phyloP scores from a whole-genome alignment of 2,329 filamentous ascomycete genomes.

The Hirsutella rhossiliensis region DNA sequence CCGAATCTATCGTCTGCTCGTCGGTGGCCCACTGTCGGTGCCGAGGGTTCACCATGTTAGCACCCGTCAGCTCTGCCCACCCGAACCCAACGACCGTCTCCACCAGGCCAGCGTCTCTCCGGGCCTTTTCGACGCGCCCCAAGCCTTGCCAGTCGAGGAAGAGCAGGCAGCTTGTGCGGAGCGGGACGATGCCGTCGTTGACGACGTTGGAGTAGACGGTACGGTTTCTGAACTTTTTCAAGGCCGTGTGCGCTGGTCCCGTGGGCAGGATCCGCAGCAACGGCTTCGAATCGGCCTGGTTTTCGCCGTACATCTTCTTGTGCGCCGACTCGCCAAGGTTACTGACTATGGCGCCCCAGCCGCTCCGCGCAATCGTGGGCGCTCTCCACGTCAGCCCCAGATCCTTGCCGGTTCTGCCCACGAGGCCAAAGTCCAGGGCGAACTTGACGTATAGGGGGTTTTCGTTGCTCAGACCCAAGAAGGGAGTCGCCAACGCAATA shows the following conservation, averaged over 20 bases:
- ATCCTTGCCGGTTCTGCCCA: slow-evolving; percentile 93
- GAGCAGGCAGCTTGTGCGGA: slow-evolving; percentile 89
- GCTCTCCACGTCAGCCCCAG: slow-evolving; percentile 89
- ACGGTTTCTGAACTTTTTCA: slow-evolving; percentile 79
- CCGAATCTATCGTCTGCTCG: slow-evolving; percentile 19
- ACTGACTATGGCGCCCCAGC: slow-evolving; percentile 79
- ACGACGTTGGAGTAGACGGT: slow-evolving; percentile 96
- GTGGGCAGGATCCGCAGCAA: slow-evolving; percentile 80
- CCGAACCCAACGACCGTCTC: slow-evolving; percentile 90
- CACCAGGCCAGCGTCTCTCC: slow-evolving; percentile 81
- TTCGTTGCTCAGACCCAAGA: slow-evolving; percentile 88
- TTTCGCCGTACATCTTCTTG: slow-evolving; percentile 43
- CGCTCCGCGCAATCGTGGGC: slow-evolving; percentile 71
- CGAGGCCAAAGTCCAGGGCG: slow-evolving; percentile 87
- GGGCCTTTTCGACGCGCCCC: slow-evolving; percentile 85
- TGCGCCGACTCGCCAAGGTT: slow-evolving; percentile 61
- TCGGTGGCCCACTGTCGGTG: slow-evolving; percentile 27
- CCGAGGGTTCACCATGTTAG: slow-evolving; percentile 41
- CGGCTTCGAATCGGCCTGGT: slow-evolving; percentile 75
- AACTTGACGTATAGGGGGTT: slow-evolving; percentile 97
- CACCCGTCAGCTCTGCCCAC: slow-evolving; percentile 78
- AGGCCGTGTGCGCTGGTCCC: slow-evolving; percentile 75
- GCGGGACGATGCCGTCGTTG: slow-evolving; percentile 91
- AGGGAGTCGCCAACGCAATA: slow-evolving; percentile 74
- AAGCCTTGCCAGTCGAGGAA: slow-evolving; percentile 96